Conservation (phyloP, 345 rosid species). For the Carallia pectinifolia region DNA sequence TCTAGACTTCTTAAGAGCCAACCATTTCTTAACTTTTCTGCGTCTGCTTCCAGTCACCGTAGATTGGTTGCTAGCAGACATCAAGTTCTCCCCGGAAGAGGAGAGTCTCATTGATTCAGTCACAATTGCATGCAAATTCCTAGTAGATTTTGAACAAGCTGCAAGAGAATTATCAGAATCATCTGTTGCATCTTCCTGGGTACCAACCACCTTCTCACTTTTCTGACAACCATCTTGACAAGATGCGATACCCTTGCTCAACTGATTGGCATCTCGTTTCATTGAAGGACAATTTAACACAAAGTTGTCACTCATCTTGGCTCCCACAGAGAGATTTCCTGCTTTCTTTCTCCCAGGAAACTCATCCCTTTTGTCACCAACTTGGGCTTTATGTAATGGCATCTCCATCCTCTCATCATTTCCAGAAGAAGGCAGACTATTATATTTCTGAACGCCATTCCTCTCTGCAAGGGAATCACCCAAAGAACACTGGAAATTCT, state of each 20-base stretch:
- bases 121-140: conserved; percentile 22
- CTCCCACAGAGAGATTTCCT: conserved; percentile 30
- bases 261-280: conserved; percentile 27
- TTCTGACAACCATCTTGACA: conserved; percentile 19
- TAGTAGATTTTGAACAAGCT: conserved; percentile 17
- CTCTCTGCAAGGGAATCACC: conserved; percentile 37
- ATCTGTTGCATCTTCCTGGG: conserved; percentile 15
- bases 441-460: conserved; percentile 34
- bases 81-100: conserved; percentile 35
- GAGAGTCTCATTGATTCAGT: conserved; percentile 35
- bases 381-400: conserved; percentile 24
- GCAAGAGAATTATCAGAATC: conserved; percentile 25
- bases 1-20: conserved; percentile 31
- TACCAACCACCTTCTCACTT: conserved; percentile 31
- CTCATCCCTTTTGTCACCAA: conserved; percentile 29
- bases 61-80: conserved; percentile 25
- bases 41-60: conserved; percentile 32
- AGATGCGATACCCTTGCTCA: conserved; percentile 28
- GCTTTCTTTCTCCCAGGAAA: conserved; percentile 42
- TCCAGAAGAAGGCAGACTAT: conserved; percentile 37
- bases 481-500: conserved; percentile 38
- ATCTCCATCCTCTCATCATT: conserved; percentile 32
- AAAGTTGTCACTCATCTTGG: conserved; percentile 20
- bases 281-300: conserved; percentile 23
- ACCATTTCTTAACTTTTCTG: conserved; percentile 27